phyloP scores from a whole-genome alignment of 2,329 filamentous ascomycete species.

The Monilinia laxa region DNA sequence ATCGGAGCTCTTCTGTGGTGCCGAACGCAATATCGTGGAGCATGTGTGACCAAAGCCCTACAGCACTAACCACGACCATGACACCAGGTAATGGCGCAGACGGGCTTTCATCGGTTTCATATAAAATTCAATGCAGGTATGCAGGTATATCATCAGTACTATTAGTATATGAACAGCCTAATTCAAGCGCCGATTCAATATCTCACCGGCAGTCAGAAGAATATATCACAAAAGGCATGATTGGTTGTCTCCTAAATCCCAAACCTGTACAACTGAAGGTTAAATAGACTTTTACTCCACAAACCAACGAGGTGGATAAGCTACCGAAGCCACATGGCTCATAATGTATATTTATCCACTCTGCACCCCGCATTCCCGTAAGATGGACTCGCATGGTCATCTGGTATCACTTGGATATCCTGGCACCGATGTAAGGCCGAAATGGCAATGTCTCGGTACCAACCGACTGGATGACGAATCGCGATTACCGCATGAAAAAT shows the following conservation, averaged over 20 bases:
- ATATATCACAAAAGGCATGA: background rate
- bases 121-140: background rate
- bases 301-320: constrained; percentile 12
- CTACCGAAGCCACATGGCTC: constrained; percentile 18
- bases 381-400: constrained; percentile 17
- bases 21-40: constrained; percentile 11
- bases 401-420: constrained; percentile 19
- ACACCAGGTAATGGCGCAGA: constrained; percentile 2
- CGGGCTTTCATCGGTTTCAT: constrained; percentile 22
- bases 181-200: background rate
- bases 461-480: constrained; percentile 5
- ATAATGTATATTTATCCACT: constrained; percentile 14
- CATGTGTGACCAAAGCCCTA: background rate
- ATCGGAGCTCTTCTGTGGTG: background rate
- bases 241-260: background rate
- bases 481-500: background rate
- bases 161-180: background rate
- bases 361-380: constrained; percentile 21
- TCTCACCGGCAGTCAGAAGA: background rate
- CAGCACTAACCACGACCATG: background rate
- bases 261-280: constrained; percentile 7
- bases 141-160: background rate
- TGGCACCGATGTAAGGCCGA: constrained; percentile 22
- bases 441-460: constrained; percentile 16
- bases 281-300: background rate